These are phyloP conservation scores for Arthrobotrys musiformis DNA, from an alignment of 2,329 filamentous ascomycete genomes.

Conservation along the genomic window DNA sequence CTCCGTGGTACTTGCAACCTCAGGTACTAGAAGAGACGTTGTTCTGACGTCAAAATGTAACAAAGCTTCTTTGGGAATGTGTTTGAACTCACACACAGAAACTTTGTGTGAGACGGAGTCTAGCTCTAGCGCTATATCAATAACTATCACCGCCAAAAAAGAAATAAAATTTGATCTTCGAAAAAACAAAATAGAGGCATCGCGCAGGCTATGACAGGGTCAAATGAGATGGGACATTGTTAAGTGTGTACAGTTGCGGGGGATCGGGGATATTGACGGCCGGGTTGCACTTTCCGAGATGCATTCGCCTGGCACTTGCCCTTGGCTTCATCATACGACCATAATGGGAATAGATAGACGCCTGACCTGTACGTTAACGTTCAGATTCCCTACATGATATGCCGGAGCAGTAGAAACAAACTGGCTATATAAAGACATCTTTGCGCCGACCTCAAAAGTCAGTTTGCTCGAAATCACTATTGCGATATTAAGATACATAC, in stretches of 20 bases:
- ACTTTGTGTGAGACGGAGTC: conserved; percentile 10
- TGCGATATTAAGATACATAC: too few species aligned
- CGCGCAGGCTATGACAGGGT: not conserved
- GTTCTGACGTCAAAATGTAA: conserved; percentile 55
- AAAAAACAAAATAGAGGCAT: not conserved
- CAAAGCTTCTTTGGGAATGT: conserved; percentile 23
- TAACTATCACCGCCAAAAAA: conserved; percentile 1
- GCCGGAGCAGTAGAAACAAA: not conserved
- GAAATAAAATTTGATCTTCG: not conserved
- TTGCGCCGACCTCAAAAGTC: not conserved
- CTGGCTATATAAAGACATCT: conserved; percentile 21
- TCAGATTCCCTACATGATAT: not conserved
- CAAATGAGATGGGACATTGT: conserved; percentile 7
- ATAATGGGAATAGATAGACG: not conserved
- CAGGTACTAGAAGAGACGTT: conserved; percentile 20
- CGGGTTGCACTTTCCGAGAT: conserved; percentile 24
- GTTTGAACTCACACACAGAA: conserved; percentile 21
- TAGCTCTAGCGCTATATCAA: conserved; percentile 24
- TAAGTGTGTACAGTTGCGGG: not conserved
- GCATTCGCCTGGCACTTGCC: conserved; percentile 16
- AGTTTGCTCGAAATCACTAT: not conserved
- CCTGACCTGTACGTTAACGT: not conserved
- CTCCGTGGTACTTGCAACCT: conserved; percentile 20
- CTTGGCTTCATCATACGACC: conserved; percentile 40
- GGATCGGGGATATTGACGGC: conserved; percentile 19